These are phyloP conservation scores for Aureobasidium leucospermi DNA, from an alignment of 2,329 filamentous ascomycete species.

Conservation along the genomic window DNA sequence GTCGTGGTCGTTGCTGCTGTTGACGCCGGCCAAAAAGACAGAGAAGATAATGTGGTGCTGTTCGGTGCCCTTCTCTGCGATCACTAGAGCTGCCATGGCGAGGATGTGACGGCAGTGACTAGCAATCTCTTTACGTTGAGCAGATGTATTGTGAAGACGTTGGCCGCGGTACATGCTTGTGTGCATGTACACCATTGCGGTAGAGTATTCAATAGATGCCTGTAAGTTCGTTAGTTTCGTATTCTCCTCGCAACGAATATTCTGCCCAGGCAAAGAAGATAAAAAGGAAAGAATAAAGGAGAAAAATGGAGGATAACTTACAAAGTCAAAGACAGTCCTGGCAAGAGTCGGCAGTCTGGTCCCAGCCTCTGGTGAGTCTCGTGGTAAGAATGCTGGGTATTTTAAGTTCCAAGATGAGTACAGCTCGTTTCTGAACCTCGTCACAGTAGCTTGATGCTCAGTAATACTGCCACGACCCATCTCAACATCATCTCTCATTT, in stretches of 20 bases:
- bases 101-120: slow-evolving; percentile 37
- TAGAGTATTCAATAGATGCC: slow-evolving; percentile 14
- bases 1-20: slow-evolving; percentile 32
- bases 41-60: slow-evolving; percentile 45
- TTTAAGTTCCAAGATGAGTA: slow-evolving; percentile 21
- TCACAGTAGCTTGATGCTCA: slow-evolving; percentile 6
- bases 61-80: slow-evolving; percentile 6
- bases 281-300: neutral
- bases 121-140: slow-evolving; percentile 8
- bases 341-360: slow-evolving; percentile 24
- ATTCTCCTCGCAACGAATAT: neutral
- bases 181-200: slow-evolving; percentile 43
- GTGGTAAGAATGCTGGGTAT: slow-evolving; percentile 21
- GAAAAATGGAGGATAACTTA: slow-evolving; percentile 20
- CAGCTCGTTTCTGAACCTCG: slow-evolving; percentile 22
- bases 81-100: slow-evolving; percentile 29
- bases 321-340: slow-evolving; percentile 35
- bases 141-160: slow-evolving; percentile 25
- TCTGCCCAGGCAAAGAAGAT: neutral
- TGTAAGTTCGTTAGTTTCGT: neutral
- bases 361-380: slow-evolving; percentile 20
- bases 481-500: slow-evolving; percentile 1
- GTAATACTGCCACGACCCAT: neutral
- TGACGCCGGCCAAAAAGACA: slow-evolving; percentile 47
- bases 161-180: slow-evolving; percentile 48